Percentiles rank a stretch among this genome's conserved stretches.
Conservation (phyloP, 345 rosid genomes). For the Nasturtium officinale region DNA sequence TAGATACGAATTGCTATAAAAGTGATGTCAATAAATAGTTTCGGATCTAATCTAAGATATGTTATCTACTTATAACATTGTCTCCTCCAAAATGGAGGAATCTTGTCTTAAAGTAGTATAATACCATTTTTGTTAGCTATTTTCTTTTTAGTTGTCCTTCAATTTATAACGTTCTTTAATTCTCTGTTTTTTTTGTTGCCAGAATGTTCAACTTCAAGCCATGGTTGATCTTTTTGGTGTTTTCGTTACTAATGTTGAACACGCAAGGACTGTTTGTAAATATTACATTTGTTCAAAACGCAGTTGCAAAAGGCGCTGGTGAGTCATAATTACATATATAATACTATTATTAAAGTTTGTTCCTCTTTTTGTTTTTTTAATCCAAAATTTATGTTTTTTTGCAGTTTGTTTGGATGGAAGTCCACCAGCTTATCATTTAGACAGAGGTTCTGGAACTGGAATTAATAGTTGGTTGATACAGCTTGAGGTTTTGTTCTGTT, state of each 20-base stretch:
- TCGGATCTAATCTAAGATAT: constrained; percentile 22
- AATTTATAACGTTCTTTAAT: background rate
- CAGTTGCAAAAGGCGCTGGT: constrained; percentile 90
- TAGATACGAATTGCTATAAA: constrained; percentile 12
- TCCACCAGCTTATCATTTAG: constrained; percentile 88
- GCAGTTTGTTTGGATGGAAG: constrained; percentile 98
- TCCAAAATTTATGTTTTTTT: constrained; percentile 11
- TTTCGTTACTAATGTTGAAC: constrained; percentile 47
- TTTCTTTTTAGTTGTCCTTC: constrained; percentile 12
- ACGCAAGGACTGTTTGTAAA: constrained; percentile 54
- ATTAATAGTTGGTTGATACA: constrained; percentile 78
- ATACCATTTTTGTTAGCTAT: constrained; percentile 25
- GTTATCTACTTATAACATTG: constrained; percentile 11
- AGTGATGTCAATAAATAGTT: constrained; percentile 17
- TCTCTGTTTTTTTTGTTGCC: constrained; percentile 16
- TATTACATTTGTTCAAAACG: constrained; percentile 65
- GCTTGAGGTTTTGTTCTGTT: constrained; percentile 68
- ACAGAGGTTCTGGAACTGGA: constrained; percentile 81
- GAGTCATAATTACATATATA: constrained; percentile 16
- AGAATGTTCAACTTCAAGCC: constrained; percentile 64
- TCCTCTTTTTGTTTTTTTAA: background rate
- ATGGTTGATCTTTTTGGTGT: constrained; percentile 51
- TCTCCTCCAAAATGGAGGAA: constrained; percentile 14
- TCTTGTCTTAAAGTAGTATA: constrained; percentile 15
- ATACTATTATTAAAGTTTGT: background rate